Evolutionary conservation across 257 asterid genomes (phyloP).

Genomic region (Leonotis leonurus): DNA sequence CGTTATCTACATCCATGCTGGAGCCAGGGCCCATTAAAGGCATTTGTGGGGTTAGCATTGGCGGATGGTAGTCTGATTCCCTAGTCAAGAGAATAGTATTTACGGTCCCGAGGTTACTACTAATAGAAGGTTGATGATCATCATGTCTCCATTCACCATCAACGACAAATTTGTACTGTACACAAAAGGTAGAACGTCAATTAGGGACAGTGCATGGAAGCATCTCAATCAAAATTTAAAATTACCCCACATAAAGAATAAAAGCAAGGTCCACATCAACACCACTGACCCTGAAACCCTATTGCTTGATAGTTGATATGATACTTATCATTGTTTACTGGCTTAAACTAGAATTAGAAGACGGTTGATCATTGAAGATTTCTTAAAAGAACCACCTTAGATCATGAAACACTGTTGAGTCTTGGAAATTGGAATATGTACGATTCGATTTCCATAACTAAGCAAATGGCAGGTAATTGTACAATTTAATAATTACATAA

Average conservation of each 20-base stretch:
- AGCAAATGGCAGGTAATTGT: too few species aligned
- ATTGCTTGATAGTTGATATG: too few species aligned
- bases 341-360: background rate
- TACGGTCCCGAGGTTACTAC: constrained; percentile 66
- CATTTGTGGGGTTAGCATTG: constrained; percentile 41
- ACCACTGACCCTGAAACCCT: background rate
- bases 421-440: too few species aligned
- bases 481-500: too few species aligned
- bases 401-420: too few species aligned
- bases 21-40: constrained; percentile 45
- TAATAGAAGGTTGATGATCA: constrained; percentile 65
- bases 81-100: constrained; percentile 69
- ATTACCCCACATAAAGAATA: background rate
- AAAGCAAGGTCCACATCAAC: background rate
- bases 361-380: background rate
- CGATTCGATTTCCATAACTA: too few species aligned
- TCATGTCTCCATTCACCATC: constrained; percentile 98
- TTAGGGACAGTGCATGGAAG: background rate
- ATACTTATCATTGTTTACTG: background rate
- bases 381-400: background rate
- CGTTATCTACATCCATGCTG: constrained; percentile 94
- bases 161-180: constrained; percentile 91
- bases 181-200: background rate
- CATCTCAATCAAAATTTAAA: background rate
- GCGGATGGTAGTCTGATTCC: constrained; percentile 46